Conservation (phyloP, 2,329 filamentous ascomycete species). For the Fonsecaea multimorphosa region DNA sequence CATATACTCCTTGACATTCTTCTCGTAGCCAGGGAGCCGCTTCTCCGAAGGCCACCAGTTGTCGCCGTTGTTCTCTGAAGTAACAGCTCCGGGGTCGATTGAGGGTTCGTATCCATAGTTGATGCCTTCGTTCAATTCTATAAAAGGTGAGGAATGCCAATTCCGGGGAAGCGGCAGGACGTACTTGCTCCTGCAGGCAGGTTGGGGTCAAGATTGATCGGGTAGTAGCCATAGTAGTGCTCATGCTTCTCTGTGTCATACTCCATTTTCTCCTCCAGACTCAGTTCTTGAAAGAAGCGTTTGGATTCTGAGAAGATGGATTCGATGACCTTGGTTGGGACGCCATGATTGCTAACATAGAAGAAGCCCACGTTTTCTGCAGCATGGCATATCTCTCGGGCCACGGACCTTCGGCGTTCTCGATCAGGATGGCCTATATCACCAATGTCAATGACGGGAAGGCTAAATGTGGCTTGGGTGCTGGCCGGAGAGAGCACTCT, state of each 20-base stretch:
- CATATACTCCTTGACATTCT: conserved; percentile 26
- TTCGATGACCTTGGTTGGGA: conserved; percentile 46
- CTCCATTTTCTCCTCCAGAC: conserved; percentile 32
- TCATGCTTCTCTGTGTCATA: conserved; percentile 30
- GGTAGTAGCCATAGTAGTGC: conserved; percentile 35
- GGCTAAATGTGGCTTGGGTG: conserved; percentile 46
- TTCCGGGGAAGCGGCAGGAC: not conserved
- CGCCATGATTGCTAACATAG: conserved; percentile 56
- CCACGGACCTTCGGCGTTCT: conserved; percentile 49
- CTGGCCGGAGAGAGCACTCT: conserved; percentile 16
- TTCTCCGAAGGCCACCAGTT: conserved; percentile 31
- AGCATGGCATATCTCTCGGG: conserved; percentile 52
- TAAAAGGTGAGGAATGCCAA: not conserved
- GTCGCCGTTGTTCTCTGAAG: conserved; percentile 24
- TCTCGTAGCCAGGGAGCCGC: conserved; percentile 25
- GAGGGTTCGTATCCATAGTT: conserved; percentile 33
- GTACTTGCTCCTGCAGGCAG: conserved; percentile 31
- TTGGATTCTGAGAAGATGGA: conserved; percentile 25
- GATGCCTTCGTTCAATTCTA: conserved; percentile 34
- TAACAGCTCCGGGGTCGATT: conserved; percentile 22
- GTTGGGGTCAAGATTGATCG: conserved; percentile 25
- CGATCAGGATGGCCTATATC: conserved; percentile 46
- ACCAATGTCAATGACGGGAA: conserved; percentile 61
- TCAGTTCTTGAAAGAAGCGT: conserved; percentile 32
- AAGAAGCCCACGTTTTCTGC: conserved; percentile 58